Conservation (phyloP, 345 rosid species). For the Ceriops decandra region DNA sequence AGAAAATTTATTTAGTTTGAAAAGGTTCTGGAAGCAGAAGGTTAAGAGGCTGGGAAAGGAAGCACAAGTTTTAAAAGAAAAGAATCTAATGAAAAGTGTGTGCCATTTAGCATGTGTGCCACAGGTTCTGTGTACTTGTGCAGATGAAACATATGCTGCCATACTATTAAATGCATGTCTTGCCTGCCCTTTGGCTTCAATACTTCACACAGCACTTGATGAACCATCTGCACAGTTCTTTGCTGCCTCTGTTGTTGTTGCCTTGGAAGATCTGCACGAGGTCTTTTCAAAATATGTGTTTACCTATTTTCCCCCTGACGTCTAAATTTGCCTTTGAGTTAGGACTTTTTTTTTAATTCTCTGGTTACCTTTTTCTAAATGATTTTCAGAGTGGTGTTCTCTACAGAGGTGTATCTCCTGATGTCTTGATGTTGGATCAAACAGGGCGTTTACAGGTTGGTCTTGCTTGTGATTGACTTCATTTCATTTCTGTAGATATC, state of each 20-base stretch:
- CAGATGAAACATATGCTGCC: slow-evolving; percentile 61
- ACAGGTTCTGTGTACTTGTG: slow-evolving; percentile 59
- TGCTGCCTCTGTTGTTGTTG: slow-evolving; percentile 67
- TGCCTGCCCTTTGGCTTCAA: slow-evolving; percentile 74
- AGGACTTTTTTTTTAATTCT: not conserved
- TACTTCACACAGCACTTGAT: slow-evolving; percentile 69
- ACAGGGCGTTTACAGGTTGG: slow-evolving; percentile 77
- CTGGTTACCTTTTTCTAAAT: slow-evolving; percentile 14
- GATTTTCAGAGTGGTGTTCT: slow-evolving; percentile 64
- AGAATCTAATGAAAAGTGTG: slow-evolving; percentile 66
- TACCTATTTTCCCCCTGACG: slow-evolving; percentile 12
- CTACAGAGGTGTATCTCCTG: slow-evolving; percentile 85
- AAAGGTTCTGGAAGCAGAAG: slow-evolving; percentile 80
- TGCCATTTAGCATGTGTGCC: slow-evolving; percentile 65
- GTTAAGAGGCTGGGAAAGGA: slow-evolving; percentile 78
- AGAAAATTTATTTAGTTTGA: slow-evolving; percentile 67
- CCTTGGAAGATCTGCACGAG: slow-evolving; percentile 79
- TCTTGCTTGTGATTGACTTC: not conserved
- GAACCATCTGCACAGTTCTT: slow-evolving; percentile 70
- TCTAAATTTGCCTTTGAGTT: slow-evolving; percentile 4
- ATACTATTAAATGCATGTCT: slow-evolving; percentile 65
- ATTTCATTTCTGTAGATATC: not conserved
- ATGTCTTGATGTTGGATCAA: slow-evolving; percentile 79
- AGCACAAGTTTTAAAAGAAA: slow-evolving; percentile 75
- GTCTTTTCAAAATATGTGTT: slow-evolving; percentile 27